Conservation (phyloP, 2,329 filamentous ascomycete species). For the Raffaelea deltoideospora region DNA sequence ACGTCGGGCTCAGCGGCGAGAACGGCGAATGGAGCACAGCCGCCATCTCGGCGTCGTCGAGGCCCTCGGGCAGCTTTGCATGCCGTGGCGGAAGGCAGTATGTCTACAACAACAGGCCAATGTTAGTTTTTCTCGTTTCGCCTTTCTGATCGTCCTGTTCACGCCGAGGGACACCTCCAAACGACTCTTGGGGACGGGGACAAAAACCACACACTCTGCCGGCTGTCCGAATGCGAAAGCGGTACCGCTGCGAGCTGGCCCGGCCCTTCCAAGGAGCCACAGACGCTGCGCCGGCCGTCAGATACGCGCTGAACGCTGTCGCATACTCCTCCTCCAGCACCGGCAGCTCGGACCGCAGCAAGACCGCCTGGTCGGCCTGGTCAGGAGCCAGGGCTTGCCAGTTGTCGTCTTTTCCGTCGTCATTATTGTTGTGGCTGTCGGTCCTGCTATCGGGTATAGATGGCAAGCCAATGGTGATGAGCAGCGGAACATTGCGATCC, state of each 20-base stretch:
- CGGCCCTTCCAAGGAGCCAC: conserved; percentile 51
- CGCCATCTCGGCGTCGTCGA: conserved; percentile 29
- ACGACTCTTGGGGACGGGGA: background rate
- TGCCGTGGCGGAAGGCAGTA: conserved; percentile 42
- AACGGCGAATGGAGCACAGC: conserved; percentile 74
- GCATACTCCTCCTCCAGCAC: conserved; percentile 50
- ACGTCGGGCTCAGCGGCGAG: conserved; percentile 74
- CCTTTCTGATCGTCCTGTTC: too few species aligned
- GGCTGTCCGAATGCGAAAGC: conserved; percentile 57
- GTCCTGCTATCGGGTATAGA: too few species aligned
- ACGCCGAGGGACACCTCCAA: too few species aligned
- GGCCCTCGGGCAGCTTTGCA: conserved; percentile 35
- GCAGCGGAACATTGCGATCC: conserved; percentile 71
- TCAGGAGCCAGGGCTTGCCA: conserved; percentile 28
- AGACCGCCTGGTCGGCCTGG: conserved; percentile 41
- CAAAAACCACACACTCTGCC: conserved; percentile 55
- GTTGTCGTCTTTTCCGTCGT: background rate
- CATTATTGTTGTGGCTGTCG: too few species aligned
- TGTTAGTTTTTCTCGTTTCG: too few species aligned
- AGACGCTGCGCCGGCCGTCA: conserved; percentile 50
- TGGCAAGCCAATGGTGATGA: conserved; percentile 65
- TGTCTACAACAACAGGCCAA: conserved; percentile 24
- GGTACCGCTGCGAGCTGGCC: conserved; percentile 33
- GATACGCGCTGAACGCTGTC: conserved; percentile 47
- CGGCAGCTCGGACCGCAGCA: conserved; percentile 57